Conservation (phyloP, 352 stramenopile genomes). For the Phytophthora niederhauseri region DNA sequence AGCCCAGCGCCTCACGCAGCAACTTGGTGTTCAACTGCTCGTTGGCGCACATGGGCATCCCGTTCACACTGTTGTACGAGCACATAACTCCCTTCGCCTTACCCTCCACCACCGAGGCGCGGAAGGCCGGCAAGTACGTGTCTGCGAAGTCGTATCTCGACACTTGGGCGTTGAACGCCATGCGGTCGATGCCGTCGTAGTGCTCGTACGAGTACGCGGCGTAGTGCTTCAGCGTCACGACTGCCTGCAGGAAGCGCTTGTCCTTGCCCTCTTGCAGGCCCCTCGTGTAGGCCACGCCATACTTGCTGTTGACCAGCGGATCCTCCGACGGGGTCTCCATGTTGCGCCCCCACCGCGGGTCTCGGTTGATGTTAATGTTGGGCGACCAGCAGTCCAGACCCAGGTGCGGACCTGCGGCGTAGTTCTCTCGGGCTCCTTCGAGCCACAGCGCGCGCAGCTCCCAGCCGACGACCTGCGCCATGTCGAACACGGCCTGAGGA, state of each 20-base stretch:
- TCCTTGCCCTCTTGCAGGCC: slow-evolving; percentile 84
- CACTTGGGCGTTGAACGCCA: slow-evolving; percentile 90
- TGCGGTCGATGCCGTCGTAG: slow-evolving; percentile 66
- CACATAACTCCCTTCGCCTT: slow-evolving; percentile 93
- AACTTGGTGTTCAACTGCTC: slow-evolving; percentile 61
- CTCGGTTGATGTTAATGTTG: slow-evolving; percentile 95
- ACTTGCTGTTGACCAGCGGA: slow-evolving; percentile 87
- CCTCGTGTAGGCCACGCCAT: slow-evolving; percentile 88
- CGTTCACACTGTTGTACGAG: slow-evolving; percentile 96
- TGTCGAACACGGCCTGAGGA: slow-evolving; percentile 60
- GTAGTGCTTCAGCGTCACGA: slow-evolving; percentile 95
- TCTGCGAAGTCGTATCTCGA: slow-evolving; percentile 90
- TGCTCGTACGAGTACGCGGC: slow-evolving; percentile 89
- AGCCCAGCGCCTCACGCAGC: slow-evolving; percentile 79
- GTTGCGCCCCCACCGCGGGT: slow-evolving; percentile 93
- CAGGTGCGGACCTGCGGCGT: slow-evolving; percentile 54
- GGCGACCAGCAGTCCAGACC: slow-evolving; percentile 93
- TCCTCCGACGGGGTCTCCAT: slow-evolving; percentile 94
- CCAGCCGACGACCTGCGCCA: slow-evolving; percentile 88
- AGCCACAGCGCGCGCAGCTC: slow-evolving; percentile 76
- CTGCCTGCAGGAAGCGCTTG: slow-evolving; percentile 65
- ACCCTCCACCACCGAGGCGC: slow-evolving; percentile 74
- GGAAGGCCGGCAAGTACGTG: slow-evolving; percentile 91
- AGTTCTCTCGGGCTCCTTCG: slow-evolving; percentile 69
- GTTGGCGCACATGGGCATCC: slow-evolving; percentile 92